A percentile compares a stretch with the other conserved stretches of the same genome.
Evolutionary conservation across 495 filamentous ascomycete genomes (phyloP).

Genomic region (Tuber brumale): DNA sequence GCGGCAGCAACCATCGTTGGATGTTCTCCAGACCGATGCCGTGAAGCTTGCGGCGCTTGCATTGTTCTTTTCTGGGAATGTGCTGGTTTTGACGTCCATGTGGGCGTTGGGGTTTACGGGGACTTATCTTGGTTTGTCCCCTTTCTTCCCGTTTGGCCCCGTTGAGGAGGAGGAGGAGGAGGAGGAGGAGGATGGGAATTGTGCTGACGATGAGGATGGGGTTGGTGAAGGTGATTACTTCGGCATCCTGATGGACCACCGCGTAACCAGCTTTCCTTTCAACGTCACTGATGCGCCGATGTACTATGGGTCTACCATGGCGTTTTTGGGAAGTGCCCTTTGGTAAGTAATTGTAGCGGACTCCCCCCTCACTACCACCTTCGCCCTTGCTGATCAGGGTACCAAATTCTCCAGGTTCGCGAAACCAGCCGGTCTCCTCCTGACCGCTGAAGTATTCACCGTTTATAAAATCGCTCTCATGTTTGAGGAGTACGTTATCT

Average conservation of each 20-base stretch:
- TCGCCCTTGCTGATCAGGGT: background rate
- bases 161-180: background rate
- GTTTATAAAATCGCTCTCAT: constrained; percentile 75
- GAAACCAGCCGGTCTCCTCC: constrained; percentile 75
- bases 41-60: constrained; percentile 57
- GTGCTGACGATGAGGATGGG: background rate
- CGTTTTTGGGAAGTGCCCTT: constrained; percentile 84
- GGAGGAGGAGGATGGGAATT: background rate
- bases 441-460: constrained; percentile 68
- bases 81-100: constrained; percentile 80
- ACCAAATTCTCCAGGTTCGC: constrained; percentile 49
- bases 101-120: constrained; percentile 92
- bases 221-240: constrained; percentile 73
- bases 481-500: constrained; percentile 70
- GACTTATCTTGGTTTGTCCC: constrained; percentile 61
- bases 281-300: constrained; percentile 87
- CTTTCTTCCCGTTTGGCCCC: background rate
- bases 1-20: constrained; percentile 68
- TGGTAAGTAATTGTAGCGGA: constrained; percentile 40
- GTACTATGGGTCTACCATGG: constrained; percentile 91
- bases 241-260: constrained; percentile 91
- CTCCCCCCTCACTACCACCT: background rate
- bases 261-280: constrained; percentile 92
- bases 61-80: constrained; percentile 68
- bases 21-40: constrained; percentile 51